Evolutionary conservation across 192 early-diverging fungal genomes (phyloP), one percentile per base, ranked within the genome.

Genomic region (Coemansia sp.): DNA sequence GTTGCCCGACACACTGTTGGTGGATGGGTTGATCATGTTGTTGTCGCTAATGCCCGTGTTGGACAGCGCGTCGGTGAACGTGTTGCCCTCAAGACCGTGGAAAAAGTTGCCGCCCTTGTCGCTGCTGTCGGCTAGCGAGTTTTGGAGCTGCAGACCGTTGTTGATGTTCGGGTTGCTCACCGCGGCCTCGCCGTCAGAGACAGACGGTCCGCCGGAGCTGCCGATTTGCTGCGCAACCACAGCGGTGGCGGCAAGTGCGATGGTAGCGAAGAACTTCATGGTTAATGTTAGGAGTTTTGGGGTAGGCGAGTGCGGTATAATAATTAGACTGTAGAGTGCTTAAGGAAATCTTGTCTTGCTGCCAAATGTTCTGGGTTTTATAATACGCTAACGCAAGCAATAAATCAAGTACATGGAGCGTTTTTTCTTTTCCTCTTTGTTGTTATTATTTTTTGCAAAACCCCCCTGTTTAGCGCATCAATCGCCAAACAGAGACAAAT

Each of bases 11-110:
- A 68, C 46, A 21, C 17, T 44, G 52, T 55, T 51, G 59, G 68
- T 22, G 21, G 65, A 65, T 5, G 71, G 68, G 68, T 80, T 80
- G 58, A 74, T 42, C 15, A 68, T 38, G 71, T 74, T 80, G 71
- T 64, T 71, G 36, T 71, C 70, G 57, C 51, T 66, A n/a, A 63
- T 54, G 22, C 60, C 77, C 2, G 52, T 21, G 65, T 80, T 80
- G 9, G 51, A 60, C 28, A 44, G 15, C n/a, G 26, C 11, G 34
- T 69, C 49, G 62, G 21, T 71, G 65, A 80, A 74, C 14, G 68
- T 54, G 49, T 56, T 69, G 53, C 65, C 77, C 0, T 48, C 26
- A 6, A 63, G 25, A 23, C 58, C 58, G 46, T 59, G 25, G 44
- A 80, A 65, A 14, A 54, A 23, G 68, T 73, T 74, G 57, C 62